Conservation (phyloP, 2,329 filamentous ascomycete species). For the Verticillium isaacii region DNA sequence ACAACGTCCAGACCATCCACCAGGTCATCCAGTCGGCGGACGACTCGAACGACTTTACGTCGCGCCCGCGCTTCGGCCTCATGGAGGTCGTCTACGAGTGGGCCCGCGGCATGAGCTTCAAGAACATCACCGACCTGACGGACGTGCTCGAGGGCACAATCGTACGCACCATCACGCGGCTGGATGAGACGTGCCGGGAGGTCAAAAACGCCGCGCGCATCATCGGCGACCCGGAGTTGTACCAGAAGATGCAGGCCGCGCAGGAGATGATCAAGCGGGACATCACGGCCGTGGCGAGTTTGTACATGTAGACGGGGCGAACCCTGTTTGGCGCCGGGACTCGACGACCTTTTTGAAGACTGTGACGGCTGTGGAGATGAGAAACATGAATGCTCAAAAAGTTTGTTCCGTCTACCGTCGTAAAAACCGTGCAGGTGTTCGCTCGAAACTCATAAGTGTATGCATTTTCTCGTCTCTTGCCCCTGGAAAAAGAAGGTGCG, state of each 20-base stretch:
- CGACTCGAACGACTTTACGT: constrained; percentile 89
- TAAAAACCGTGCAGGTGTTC: not conserved
- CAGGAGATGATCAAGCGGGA: constrained; percentile 98
- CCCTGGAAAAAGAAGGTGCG: not conserved
- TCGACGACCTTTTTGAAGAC: not conserved
- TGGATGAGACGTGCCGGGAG: constrained; percentile 95
- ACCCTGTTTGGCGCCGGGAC: no score
- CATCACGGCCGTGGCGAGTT: constrained; percentile 81
- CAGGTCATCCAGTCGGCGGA: constrained; percentile 90
- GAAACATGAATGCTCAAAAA: no score
- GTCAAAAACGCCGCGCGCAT: constrained; percentile 96
- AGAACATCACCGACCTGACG: constrained; percentile 92
- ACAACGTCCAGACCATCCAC: constrained; percentile 79
- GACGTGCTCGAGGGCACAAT: constrained; percentile 97
- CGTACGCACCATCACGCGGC: constrained; percentile 84
- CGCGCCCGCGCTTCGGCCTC: constrained; percentile 81
- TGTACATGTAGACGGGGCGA: constrained; percentile 67
- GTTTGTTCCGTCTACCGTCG: no score
- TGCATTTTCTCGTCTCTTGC: not conserved
- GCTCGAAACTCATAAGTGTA: not conserved
- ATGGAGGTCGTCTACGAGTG: constrained; percentile 99
- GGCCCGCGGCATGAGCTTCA: constrained; percentile 97
- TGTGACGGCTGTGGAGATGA: no score
- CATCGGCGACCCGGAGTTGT: constrained; percentile 88
- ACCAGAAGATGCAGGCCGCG: constrained; percentile 93